Conservation (phyloP, 2,329 filamentous ascomycete species). For the Davidsoniella virescens region DNA sequence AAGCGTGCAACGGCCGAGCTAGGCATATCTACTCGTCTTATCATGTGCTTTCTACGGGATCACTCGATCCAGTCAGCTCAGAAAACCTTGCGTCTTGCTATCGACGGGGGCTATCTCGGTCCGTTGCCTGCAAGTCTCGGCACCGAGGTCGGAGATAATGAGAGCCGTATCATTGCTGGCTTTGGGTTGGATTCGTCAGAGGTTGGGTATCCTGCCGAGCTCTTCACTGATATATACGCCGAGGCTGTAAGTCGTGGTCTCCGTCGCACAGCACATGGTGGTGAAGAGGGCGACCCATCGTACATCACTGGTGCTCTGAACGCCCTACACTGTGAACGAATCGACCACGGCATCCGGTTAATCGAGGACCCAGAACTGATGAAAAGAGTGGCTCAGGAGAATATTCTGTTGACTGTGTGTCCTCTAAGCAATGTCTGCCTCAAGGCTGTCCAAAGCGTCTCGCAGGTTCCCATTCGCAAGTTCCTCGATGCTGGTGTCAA, state of each 20-base stretch:
- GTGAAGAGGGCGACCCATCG: constrained; percentile 54
- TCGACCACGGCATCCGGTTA: constrained; percentile 59
- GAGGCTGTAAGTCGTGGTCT: constrained; percentile 36
- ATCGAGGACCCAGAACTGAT: constrained; percentile 43
- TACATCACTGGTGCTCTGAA: constrained; percentile 52
- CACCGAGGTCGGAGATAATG: constrained; percentile 14
- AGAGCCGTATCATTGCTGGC: constrained; percentile 37
- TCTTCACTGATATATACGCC: constrained; percentile 46
- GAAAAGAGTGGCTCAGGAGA: constrained; percentile 36
- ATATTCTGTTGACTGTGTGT: constrained; percentile 52
- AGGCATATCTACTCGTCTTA: constrained; percentile 48
- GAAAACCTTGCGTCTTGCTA: constrained; percentile 27
- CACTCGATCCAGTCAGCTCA: constrained; percentile 43
- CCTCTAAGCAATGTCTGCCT: constrained; percentile 52
- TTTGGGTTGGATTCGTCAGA: constrained; percentile 55
- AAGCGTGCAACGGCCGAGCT: constrained; percentile 43
- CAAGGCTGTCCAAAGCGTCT: constrained; percentile 16
- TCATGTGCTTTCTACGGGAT: constrained; percentile 58
- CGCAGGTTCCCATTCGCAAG: constrained; percentile 37
- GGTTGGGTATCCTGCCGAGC: constrained; percentile 35
- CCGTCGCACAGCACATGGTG: constrained; percentile 54
- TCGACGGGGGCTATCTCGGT: constrained; percentile 12
- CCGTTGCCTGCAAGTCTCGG: neutral
- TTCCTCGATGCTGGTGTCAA: constrained; percentile 47
- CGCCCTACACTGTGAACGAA: constrained; percentile 43